These are phyloP conservation scores for Boletus pseudo-olivaceus DNA, from an alignment of 768 basidiomycete genomes.

Conservation along the genomic window DNA sequence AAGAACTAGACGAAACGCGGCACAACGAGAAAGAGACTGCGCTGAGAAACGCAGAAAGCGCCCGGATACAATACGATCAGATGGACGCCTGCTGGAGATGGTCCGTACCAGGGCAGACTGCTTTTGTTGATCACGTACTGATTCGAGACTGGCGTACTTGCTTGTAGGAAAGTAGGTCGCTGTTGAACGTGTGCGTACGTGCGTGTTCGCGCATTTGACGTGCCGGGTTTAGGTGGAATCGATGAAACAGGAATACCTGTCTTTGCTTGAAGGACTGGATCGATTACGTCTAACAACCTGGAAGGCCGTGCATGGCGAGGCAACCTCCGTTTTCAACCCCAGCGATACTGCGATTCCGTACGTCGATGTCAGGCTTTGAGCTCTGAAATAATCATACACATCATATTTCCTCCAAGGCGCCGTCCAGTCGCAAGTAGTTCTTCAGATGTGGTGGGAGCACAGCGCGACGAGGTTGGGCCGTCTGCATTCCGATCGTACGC, in stretches of 20 bases:
- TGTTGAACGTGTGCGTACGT: neutral
- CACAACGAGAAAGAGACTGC: neutral
- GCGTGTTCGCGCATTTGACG: neutral
- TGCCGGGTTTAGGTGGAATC: neutral
- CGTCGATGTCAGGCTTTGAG: neutral
- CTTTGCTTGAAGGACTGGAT: neutral
- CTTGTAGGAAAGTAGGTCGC: constrained; percentile 1
- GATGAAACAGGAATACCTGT: neutral
- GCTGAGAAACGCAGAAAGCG: neutral
- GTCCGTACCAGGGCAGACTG: neutral
- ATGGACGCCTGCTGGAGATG: constrained; percentile 1
- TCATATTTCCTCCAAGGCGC: neutral
- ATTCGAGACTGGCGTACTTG: neutral
- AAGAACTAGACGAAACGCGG: neutral
- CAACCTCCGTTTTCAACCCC: neutral
- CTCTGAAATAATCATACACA: neutral
- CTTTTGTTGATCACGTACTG: too few species aligned
- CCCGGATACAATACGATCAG: neutral
- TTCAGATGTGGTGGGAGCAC: too few species aligned
- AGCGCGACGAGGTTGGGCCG: too few species aligned
- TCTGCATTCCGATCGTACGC: neutral
- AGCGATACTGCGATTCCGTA: neutral
- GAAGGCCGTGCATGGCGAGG: neutral
- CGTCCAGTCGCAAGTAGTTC: too few species aligned
- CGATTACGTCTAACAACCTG: neutral